Evolutionary conservation across 768 basidiomycete genomes (phyloP), one percentile per base, ranked within the genome.

Genomic region (Macrolepiota fuliginosa): DNA sequence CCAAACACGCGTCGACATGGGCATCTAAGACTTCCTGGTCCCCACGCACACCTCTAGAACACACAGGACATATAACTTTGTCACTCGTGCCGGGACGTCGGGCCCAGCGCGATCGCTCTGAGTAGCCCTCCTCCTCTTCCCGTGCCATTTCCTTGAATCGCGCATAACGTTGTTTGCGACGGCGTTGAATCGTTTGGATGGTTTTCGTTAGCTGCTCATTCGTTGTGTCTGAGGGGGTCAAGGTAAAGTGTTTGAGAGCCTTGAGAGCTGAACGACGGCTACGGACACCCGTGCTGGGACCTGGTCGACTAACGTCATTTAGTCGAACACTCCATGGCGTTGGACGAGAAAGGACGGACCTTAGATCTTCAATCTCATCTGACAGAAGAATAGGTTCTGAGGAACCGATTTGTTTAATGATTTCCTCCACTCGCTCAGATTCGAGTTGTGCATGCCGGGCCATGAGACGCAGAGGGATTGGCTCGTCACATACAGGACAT

Each of bases 1-100:
- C 84, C 46, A 94, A 71, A 69, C 92, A 94, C 6, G 89, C 79
- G 66, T 94, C 89, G n/a, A 94, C 82, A 72, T 94, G 92, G 15
- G 90, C 90, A 66, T 90, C 85, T 2, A 91, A 68, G 9, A 91
- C 86, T 62, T 91, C 91, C 47, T 80, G 77, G 66, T 91, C 91
- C 0, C 91, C 91, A 50, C 72, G 74, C 1, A 91, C 78, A 15
- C 71, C 72, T 42, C 73, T 73, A 49, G 79, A 72, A 69, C 91
- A 94, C 24, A 94, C 84, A 0, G 91, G 92, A 66, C 91, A 94
- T n/a, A 78, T 67, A 15, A 82, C 77, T 29, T 78, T 80, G 46
- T 76, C 76, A 2, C 73, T 22, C 12, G 50, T 74, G n/a, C 67
- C 75, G 42, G 70, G 66, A 45, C 69, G 58, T 57, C 70, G 60